Evolutionary conservation across 768 basidiomycete species (phyloP).

Genomic region (Clavaria fumosa): DNA sequence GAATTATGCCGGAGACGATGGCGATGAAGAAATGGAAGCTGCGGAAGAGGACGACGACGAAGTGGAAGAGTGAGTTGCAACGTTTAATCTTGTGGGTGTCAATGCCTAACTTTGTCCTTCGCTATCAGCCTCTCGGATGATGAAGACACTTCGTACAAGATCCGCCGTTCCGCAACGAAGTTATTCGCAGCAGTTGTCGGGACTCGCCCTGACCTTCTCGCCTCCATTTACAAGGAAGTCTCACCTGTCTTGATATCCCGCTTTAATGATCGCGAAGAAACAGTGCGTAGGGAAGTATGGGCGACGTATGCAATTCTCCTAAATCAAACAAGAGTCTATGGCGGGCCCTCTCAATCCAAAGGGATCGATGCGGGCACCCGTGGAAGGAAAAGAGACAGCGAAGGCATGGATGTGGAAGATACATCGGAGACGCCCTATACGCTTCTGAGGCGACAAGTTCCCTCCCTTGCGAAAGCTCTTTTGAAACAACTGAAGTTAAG

Average conservation of each 20-base stretch:
- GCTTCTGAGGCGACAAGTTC: constrained; percentile 62
- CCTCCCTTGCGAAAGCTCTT: constrained; percentile 62
- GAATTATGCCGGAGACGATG: constrained; percentile 38
- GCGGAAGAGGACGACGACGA: constrained; percentile 68
- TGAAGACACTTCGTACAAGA: constrained; percentile 96
- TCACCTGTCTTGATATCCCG: constrained; percentile 83
- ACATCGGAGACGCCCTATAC: constrained; percentile 35
- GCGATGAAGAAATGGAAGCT: constrained; percentile 37
- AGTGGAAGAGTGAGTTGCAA: constrained; percentile 52
- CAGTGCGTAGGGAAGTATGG: constrained; percentile 87
- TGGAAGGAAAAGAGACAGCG: constrained; percentile 66
- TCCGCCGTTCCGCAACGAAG: constrained; percentile 87
- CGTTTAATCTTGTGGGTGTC: too few relatives aligned
- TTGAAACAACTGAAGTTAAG: constrained; percentile 79
- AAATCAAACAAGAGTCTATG: constrained; percentile 72
- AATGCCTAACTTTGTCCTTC: too few relatives aligned
- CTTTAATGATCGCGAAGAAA: constrained; percentile 90
- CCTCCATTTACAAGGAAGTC: constrained; percentile 65
- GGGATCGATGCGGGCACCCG: constrained; percentile 31
- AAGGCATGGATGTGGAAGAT: constrained; percentile 58
- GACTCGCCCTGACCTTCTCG: constrained; percentile 80
- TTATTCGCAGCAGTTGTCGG: constrained; percentile 71
- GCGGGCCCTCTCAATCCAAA: constrained; percentile 39
- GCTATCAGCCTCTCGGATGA: constrained; percentile 93
- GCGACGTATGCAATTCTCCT: constrained; percentile 69